Conservation (phyloP, 1,139 yeast species). For the Taphrina pruni region DNA sequence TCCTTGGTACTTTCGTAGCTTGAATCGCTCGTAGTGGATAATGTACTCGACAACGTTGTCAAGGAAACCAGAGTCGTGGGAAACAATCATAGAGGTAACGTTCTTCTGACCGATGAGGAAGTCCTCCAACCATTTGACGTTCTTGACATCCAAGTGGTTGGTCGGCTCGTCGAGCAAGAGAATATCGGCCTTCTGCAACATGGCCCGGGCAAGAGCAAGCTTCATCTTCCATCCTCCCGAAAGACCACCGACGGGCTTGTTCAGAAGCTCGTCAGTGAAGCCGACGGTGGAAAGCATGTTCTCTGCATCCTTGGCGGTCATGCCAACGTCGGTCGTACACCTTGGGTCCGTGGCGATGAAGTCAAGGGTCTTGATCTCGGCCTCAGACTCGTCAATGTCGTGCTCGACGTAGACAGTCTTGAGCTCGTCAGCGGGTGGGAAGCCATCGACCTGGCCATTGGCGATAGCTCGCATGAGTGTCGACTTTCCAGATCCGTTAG, state of each 20-base stretch:
- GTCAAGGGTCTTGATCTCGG: constrained; percentile 89
- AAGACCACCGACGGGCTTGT: constrained; percentile 80
- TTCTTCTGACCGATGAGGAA: constrained; percentile 78
- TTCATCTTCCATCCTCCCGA: constrained; percentile 99
- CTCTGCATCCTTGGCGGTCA: constrained; percentile 68
- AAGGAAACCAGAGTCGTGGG: constrained; percentile 96
- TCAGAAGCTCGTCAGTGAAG: constrained; percentile 84
- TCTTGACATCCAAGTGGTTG: constrained; percentile 98
- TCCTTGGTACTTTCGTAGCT: constrained; percentile 94
- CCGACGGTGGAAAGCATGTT: constrained; percentile 81
- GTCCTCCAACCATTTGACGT: constrained; percentile 99
- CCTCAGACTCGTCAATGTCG: constrained; percentile 97
- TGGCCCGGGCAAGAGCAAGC: constrained; percentile 99
- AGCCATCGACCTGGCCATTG: constrained; percentile 99
- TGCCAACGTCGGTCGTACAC: constrained; percentile 47
- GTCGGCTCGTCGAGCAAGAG: constrained; percentile 99
- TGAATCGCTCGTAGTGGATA: constrained; percentile 94
- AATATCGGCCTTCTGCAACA: constrained; percentile 97
- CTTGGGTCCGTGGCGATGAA: constrained; percentile 71
- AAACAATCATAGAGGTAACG: constrained; percentile 91
- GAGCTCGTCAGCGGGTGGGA: constrained; percentile 98
- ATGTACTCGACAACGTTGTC: constrained; percentile 96
- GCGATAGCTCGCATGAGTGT: constrained; percentile 99
- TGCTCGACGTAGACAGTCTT: constrained; percentile 99
- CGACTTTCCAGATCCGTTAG: constrained; percentile 99